Conservation (phyloP, 129 eudicot genomes). For the Centaurea solstitialis region DNA sequence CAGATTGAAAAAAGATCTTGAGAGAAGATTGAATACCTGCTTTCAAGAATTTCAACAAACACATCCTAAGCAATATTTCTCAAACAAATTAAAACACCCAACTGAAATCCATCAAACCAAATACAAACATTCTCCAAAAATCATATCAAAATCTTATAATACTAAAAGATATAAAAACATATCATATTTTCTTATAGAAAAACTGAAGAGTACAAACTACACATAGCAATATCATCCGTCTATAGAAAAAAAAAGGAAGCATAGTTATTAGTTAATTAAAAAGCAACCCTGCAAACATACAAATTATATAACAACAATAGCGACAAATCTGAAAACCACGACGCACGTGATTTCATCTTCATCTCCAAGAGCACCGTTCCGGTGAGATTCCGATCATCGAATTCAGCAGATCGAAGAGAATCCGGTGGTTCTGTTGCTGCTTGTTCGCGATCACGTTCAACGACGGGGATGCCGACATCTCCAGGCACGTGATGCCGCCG, state of each 20-base stretch:
- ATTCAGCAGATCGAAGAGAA: conserved; percentile 62
- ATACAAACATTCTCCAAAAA: no score
- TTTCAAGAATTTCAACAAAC: no score
- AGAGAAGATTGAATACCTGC: no score
- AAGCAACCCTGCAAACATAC: not conserved
- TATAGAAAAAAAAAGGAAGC: not conserved
- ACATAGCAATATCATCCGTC: not conserved
- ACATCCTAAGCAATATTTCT: no score
- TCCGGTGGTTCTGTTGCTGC: conserved; percentile 92
- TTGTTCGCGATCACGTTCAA: conserved; percentile 81
- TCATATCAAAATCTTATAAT: no score
- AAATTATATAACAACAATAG: conserved; percentile 1
- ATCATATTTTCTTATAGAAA: not conserved
- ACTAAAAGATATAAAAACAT: not conserved
- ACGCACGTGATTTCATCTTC: conserved; percentile 33
- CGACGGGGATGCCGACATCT: conserved; percentile 81
- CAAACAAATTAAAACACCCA: no score
- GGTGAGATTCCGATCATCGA: conserved; percentile 77
- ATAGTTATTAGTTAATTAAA: not conserved
- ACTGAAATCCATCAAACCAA: no score
- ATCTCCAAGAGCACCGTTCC: conserved; percentile 54
- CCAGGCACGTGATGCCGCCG: conserved; percentile 64
- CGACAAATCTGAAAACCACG: conserved; percentile 25
- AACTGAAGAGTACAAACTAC: not conserved
- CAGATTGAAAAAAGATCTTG: no score